Conservation (phyloP, 2,329 filamentous ascomycete species). For the Phialocephala subalpina region DNA sequence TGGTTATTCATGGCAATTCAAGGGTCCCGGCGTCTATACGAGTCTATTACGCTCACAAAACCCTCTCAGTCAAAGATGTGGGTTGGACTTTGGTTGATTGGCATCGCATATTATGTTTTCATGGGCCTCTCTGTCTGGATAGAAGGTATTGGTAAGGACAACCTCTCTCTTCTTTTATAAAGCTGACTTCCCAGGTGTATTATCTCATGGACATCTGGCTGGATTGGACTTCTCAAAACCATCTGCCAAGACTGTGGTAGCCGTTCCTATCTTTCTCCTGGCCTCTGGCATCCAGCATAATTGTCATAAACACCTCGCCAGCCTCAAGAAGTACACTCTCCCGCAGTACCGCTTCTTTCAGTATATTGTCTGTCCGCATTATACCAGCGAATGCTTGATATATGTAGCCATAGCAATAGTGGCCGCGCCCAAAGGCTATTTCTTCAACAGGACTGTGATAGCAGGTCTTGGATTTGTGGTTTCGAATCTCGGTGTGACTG, state of each 20-base stretch:
- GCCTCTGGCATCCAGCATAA: conserved; percentile 79
- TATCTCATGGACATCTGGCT: conserved; percentile 22
- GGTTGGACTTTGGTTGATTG: conserved; percentile 83
- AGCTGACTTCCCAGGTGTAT: conserved; percentile 37
- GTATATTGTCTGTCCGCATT: conserved; percentile 84
- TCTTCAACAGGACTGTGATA: conserved; percentile 77
- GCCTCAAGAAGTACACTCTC: conserved; percentile 82
- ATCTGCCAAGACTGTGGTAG: conserved; percentile 59
- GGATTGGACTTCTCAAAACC: conserved; percentile 38
- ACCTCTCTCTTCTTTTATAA: conserved; percentile 8
- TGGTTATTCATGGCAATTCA: conserved; percentile 82
- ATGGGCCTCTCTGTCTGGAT: conserved; percentile 84
- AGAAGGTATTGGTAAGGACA: conserved; percentile 74
- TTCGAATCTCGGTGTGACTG: conserved; percentile 84
- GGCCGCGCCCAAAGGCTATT: conserved; percentile 71
- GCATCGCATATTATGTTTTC: conserved; percentile 77
- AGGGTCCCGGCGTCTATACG: conserved; percentile 77
- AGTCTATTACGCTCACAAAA: conserved; percentile 72
- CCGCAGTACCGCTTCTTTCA: conserved; percentile 78
- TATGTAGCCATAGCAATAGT: conserved; percentile 81
- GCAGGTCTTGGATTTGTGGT: conserved; percentile 76
- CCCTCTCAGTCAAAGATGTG: conserved; percentile 80
- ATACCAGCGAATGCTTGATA: conserved; percentile 85
- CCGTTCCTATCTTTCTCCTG: conserved; percentile 69
- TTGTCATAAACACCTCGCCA: conserved; percentile 74